Conservation (phyloP, 2,329 filamentous ascomycete genomes). For the Cercospora sojina region DNA sequence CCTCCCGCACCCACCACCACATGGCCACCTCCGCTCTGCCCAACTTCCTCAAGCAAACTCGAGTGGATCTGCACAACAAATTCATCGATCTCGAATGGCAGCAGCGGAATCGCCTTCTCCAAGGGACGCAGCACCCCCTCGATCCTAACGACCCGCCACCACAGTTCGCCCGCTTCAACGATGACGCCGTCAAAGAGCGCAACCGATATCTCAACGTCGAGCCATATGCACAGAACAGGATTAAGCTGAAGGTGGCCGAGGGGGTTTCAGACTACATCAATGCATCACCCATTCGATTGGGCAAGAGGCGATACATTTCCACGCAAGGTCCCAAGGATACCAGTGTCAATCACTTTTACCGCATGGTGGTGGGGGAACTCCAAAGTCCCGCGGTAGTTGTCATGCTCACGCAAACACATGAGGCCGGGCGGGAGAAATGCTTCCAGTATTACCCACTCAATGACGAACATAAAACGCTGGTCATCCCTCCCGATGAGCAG, state of each 20-base stretch:
- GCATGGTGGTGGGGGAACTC: conserved; percentile 77
- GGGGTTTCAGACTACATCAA: conserved; percentile 58
- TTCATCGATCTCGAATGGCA: conserved; percentile 63
- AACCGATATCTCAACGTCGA: conserved; percentile 91
- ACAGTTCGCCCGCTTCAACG: conserved; percentile 59
- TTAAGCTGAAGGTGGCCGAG: conserved; percentile 75
- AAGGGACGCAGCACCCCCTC: conserved; percentile 42
- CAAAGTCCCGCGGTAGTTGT: conserved; percentile 69
- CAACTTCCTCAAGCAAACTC: conserved; percentile 56
- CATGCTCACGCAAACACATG: conserved; percentile 89
- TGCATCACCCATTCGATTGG: conserved; percentile 48
- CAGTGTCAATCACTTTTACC: conserved; percentile 82
- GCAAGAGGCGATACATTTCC: conserved; percentile 71
- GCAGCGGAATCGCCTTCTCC: conserved; percentile 55
- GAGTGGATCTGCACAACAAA: conserved; percentile 58
- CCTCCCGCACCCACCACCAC: conserved; percentile 17
- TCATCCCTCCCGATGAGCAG: conserved; percentile 29
- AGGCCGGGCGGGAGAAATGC: conserved; percentile 77
- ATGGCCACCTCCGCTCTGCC: conserved; percentile 17
- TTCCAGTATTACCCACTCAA: conserved; percentile 70
- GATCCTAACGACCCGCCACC: conserved; percentile 47
- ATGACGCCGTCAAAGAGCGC: conserved; percentile 58
- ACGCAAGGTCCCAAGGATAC: conserved; percentile 80
- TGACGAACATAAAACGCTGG: conserved; percentile 31
- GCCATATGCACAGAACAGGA: conserved; percentile 82